Percentiles rank a stretch among this genome's conserved stretches.
phyloP scores from a whole-genome alignment of 2,329 filamentous ascomycete genomes.

The Periconia sp. region DNA sequence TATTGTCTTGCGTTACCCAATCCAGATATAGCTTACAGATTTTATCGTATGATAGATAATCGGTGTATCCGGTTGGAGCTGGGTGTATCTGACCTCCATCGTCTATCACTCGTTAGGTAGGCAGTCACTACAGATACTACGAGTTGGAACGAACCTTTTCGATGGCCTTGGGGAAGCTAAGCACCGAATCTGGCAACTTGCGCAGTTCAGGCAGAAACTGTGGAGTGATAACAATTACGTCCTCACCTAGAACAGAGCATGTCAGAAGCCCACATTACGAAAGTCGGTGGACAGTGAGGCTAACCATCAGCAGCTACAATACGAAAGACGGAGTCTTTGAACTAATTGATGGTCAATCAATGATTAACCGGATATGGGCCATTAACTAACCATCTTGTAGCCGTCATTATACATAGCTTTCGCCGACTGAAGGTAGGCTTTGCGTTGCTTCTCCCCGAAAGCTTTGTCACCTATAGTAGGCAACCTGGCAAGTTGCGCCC shows the following conservation, averaged over 20 bases:
- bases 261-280: conserved; percentile 11
- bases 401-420: conserved; percentile 35
- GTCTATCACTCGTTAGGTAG: conserved; percentile 24
- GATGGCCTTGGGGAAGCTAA: conserved; percentile 37
- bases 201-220: conserved; percentile 39
- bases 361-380: too few relatives aligned
- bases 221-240: conserved; percentile 33
- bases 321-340: conserved; percentile 34
- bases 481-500: conserved; percentile 30
- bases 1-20: too few relatives aligned
- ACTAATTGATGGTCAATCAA: conserved; percentile 25
- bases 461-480: conserved; percentile 21
- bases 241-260: conserved; percentile 17
- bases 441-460: conserved; percentile 25
- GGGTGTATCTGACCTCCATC: conserved; percentile 41
- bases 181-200: conserved; percentile 38
- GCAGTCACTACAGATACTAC: too few relatives aligned
- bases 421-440: conserved; percentile 26
- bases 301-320: conserved; percentile 27
- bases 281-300: background rate
- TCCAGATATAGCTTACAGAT: too few relatives aligned
- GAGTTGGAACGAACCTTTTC: conserved; percentile 23
- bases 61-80: conserved; percentile 22
- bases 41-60: conserved; percentile 31
- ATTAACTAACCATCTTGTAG: conserved; percentile 28